These are phyloP conservation scores for Leccinum griseonigrum DNA, from an alignment of 1,284 basidiomycete genomes.

Conservation along the genomic window DNA sequence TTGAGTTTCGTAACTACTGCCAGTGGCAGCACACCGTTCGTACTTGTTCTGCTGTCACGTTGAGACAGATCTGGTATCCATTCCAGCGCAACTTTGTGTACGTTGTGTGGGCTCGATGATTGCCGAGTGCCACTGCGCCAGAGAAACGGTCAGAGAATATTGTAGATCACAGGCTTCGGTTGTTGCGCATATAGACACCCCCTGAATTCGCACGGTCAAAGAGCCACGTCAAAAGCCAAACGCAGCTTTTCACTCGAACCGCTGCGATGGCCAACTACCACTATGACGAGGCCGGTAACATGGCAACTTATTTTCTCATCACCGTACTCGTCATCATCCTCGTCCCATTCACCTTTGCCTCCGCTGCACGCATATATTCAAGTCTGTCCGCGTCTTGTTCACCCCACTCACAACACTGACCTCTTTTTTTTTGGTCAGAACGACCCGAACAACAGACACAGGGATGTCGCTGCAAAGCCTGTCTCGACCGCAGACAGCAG, in stretches of 20 bases:
- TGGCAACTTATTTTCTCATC: slow-evolving; percentile 88
- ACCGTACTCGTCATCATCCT: slow-evolving; percentile 82
- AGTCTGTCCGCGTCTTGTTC: slow-evolving; percentile 30
- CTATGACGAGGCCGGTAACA: slow-evolving; percentile 87
- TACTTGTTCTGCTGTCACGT: no score
- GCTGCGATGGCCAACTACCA: slow-evolving; percentile 64
- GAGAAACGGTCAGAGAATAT: background rate
- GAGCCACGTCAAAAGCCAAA: background rate
- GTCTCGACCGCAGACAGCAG: slow-evolving; percentile 53
- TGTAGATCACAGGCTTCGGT: no score
- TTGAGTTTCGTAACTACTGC: no score
- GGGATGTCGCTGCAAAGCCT: slow-evolving; percentile 70
- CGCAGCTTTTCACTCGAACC: background rate
- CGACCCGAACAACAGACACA: slow-evolving; percentile 23
- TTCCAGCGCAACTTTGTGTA: background rate
- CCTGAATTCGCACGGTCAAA: background rate
- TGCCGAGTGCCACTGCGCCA: background rate
- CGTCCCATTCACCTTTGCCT: slow-evolving; percentile 68
- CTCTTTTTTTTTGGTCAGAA: slow-evolving; percentile 22
- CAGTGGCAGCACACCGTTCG: no score
- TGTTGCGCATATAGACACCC: background rate
- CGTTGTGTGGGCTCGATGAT: background rate
- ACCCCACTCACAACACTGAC: background rate
- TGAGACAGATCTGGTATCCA: background rate
- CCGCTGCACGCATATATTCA: slow-evolving; percentile 37